Conservation (phyloP, 768 basidiomycete genomes). For the Russula virescens region DNA sequence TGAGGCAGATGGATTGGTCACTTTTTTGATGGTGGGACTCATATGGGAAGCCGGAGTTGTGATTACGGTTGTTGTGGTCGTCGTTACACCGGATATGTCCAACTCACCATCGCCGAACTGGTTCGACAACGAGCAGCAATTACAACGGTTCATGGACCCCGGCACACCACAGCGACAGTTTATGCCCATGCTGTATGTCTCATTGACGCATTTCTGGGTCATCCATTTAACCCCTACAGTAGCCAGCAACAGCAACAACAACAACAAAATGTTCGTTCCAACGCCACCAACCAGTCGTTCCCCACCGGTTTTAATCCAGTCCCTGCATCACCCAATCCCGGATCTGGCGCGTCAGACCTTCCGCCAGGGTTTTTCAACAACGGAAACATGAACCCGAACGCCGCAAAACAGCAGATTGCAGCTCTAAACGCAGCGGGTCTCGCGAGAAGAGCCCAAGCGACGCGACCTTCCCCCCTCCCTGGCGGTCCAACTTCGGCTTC, state of each 20-base stretch:
- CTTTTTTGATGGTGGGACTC: not conserved
- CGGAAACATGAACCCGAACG: conserved; percentile 50
- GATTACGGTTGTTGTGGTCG: not conserved
- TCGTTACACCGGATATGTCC: not conserved
- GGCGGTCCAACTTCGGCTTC: conserved; percentile 63
- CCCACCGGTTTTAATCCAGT: conserved; percentile 15
- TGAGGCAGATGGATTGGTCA: conserved; percentile 32
- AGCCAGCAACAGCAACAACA: conserved; percentile 20
- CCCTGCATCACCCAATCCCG: conserved; percentile 20
- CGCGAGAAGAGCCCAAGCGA: conserved; percentile 46
- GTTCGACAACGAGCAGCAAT: conserved; percentile 21
- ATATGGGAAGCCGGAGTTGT: not conserved
- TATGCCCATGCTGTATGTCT: conserved; percentile 25
- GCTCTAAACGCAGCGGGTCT: conserved; percentile 61
- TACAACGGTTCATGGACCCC: conserved; percentile 22
- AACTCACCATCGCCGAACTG: conserved; percentile 16
- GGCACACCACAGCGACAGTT: conserved; percentile 20
- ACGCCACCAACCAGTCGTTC: conserved; percentile 7
- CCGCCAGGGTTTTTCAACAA: conserved; percentile 8
- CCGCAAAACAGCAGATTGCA: conserved; percentile 82
- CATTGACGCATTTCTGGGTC: not conserved
- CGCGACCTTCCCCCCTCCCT: conserved; percentile 32
- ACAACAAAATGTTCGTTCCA: conserved; percentile 13
- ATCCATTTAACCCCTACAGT: not conserved
- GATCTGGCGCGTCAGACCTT: conserved; percentile 7